phyloP scores from a whole-genome alignment of 306 rosid species.

The Cyclanthera cordifolia region DNA sequence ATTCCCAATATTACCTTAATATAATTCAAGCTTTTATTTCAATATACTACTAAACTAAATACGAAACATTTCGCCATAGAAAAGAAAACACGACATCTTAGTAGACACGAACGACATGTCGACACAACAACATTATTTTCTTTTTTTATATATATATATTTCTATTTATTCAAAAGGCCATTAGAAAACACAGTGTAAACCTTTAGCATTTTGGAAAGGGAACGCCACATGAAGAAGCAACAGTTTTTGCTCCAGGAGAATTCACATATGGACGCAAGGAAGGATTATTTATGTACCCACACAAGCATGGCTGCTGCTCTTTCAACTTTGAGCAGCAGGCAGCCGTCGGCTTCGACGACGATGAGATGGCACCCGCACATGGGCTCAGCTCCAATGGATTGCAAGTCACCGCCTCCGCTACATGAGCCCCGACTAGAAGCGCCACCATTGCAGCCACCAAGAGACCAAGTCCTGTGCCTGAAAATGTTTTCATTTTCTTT shows the following conservation, averaged over 20 bases:
- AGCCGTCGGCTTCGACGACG: conserved; percentile 15
- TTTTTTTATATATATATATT: too few species aligned
- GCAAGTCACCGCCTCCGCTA: conserved; percentile 10
- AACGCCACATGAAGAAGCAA: neutral
- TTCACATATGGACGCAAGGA: neutral
- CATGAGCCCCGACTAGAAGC: neutral
- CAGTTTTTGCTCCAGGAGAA: neutral
- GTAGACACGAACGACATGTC: too few species aligned
- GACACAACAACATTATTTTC: too few species aligned
- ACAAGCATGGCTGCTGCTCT: neutral
- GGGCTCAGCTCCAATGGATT: conserved; percentile 16
- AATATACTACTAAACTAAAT: too few species aligned
- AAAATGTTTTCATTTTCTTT: neutral
- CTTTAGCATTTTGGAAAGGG: neutral
- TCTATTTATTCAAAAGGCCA: too few species aligned
- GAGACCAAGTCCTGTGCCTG: neutral
- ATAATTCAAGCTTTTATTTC: too few species aligned
- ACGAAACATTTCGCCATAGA: too few species aligned
- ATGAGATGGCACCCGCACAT: conserved; percentile 12
- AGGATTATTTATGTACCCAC: neutral
- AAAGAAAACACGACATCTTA: too few species aligned
- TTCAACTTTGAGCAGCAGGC: conserved; percentile 32
- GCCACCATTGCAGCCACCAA: neutral
- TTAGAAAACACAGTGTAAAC: neutral
- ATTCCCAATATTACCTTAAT: too few species aligned